These are phyloP conservation scores for Usnea hakonensis DNA, from an alignment of 495 filamentous ascomycete genomes.

Conservation along the genomic window DNA sequence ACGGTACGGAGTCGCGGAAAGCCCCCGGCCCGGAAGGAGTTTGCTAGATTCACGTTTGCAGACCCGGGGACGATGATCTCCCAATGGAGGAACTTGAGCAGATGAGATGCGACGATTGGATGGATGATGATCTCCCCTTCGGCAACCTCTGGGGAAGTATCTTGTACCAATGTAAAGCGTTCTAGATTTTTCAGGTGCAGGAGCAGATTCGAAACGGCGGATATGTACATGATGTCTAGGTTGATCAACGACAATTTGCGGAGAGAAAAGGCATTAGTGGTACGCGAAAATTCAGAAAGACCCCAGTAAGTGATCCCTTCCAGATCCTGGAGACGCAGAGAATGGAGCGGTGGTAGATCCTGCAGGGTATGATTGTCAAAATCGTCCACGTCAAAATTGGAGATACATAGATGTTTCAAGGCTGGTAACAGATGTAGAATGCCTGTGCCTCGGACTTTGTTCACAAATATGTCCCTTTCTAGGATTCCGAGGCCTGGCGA, in stretches of 20 bases:
- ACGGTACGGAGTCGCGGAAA: slow-evolving; percentile 64
- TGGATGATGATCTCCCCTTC: slow-evolving; percentile 49
- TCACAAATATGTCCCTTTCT: slow-evolving; percentile 59
- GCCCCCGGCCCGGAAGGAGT: slow-evolving; percentile 57
- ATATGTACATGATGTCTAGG: slow-evolving; percentile 55
- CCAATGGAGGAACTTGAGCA: slow-evolving; percentile 70
- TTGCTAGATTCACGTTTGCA: slow-evolving; percentile 65
- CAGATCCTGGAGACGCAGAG: slow-evolving; percentile 66
- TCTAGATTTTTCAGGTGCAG: slow-evolving; percentile 54
- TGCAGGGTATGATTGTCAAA: slow-evolving; percentile 67
- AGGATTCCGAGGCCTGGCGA: slow-evolving; percentile 53
- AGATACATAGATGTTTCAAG: slow-evolving; percentile 66
- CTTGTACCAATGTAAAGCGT: slow-evolving; percentile 65
- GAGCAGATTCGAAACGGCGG: slow-evolving; percentile 68
- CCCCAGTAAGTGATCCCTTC: slow-evolving; percentile 69
- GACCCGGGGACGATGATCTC: slow-evolving; percentile 52
- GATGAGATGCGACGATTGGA: slow-evolving; percentile 61
- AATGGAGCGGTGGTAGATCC: slow-evolving; percentile 62
- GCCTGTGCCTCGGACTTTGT: slow-evolving; percentile 26
- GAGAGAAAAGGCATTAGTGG: slow-evolving; percentile 47
- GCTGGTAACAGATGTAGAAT: slow-evolving; percentile 56
- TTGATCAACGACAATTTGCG: slow-evolving; percentile 57
- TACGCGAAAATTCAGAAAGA: slow-evolving; percentile 63
- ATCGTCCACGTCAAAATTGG: slow-evolving; percentile 59
- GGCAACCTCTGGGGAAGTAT: slow-evolving; percentile 46